Evolutionary conservation across 1,284 basidiomycete species (phyloP).

Genomic region (Heterobasidion annosum): DNA sequence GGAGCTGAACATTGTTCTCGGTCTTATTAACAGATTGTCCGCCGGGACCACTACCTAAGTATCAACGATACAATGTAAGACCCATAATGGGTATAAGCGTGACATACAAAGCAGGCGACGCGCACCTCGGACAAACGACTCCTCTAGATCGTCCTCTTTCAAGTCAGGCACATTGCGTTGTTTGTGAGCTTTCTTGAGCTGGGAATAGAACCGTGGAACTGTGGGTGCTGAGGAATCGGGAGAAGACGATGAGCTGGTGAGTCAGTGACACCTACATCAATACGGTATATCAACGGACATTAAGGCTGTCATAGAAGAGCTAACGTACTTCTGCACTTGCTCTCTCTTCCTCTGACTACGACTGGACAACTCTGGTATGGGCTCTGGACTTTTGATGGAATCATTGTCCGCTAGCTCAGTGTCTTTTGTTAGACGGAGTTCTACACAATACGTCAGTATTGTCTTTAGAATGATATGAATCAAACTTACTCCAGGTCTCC

Average conservation of each 20-base stretch:
- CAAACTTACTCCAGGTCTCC: conserved; percentile 48
- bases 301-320: conserved; percentile 7
- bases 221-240: conserved; percentile 1
- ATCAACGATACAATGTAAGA: neutral
- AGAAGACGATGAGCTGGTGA: conserved; percentile 12
- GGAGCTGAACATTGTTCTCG: conserved; percentile 71
- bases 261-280: conserved; percentile 18
- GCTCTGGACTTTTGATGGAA: conserved; percentile 47
- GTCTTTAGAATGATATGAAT: neutral
- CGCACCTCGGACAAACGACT: conserved; percentile 70
- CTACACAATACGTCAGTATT: conserved; percentile 24
- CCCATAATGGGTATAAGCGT: neutral
- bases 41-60: conserved; percentile 70
- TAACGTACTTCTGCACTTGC: conserved; percentile 19
- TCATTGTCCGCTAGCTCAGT: conserved; percentile 73
- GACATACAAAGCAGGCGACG: neutral
- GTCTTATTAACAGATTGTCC: conserved; percentile 85
- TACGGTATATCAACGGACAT: conserved; percentile 3
- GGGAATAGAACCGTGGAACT: conserved; percentile 44
- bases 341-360: conserved; percentile 35
- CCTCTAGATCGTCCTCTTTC: conserved; percentile 64
- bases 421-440: conserved; percentile 52
- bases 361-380: conserved; percentile 26
- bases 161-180: conserved; percentile 55
- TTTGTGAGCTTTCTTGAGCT: conserved; percentile 59